Percentiles rank a stretch among this genome's conserved stretches.
phyloP scores from a whole-genome alignment of 352 stramenopile species.

The Phytophthora brassicae region DNA sequence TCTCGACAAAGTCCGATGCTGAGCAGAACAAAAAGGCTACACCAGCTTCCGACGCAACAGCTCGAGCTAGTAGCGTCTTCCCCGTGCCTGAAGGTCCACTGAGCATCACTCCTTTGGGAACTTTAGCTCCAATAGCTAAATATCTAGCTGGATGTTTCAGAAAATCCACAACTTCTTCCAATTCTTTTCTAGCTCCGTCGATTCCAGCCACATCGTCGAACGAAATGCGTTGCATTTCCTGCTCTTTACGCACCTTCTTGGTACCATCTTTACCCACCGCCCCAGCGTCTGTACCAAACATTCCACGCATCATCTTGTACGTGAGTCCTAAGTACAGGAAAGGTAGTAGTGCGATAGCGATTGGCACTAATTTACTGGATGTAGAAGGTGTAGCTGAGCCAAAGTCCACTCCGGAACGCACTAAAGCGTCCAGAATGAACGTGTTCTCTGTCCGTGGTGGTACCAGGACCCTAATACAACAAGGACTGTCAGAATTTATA shows the following conservation, averaged over 20 bases:
- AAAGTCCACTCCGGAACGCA: slow-evolving; percentile 68
- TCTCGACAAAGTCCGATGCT: slow-evolving; percentile 97
- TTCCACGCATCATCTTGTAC: slow-evolving; percentile 78
- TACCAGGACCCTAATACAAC: slow-evolving; percentile 56
- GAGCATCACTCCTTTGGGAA: slow-evolving; percentile 93
- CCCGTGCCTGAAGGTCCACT: slow-evolving; percentile 93
- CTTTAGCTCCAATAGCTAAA: slow-evolving; percentile 91
- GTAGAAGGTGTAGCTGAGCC: slow-evolving; percentile 54
- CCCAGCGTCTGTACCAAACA: slow-evolving; percentile 52
- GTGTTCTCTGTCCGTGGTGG: slow-evolving; percentile 70
- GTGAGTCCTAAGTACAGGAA: slow-evolving; percentile 86
- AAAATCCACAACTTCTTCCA: slow-evolving; percentile 95
- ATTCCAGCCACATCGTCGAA: slow-evolving; percentile 95
- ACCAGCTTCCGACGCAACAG: slow-evolving; percentile 91
- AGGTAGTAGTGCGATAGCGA: slow-evolving; percentile 69
- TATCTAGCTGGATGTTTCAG: slow-evolving; percentile 91
- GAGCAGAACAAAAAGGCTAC: slow-evolving; percentile 96
- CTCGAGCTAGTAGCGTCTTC: slow-evolving; percentile 94
- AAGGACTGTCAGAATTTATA: slow-evolving; percentile 15
- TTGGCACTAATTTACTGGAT: slow-evolving; percentile 45
- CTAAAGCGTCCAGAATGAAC: slow-evolving; percentile 69
- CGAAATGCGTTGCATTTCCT: slow-evolving; percentile 49
- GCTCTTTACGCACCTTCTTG: slow-evolving; percentile 45
- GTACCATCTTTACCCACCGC: slow-evolving; percentile 72
- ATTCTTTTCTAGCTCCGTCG: slow-evolving; percentile 92